Evolutionary conservation across 257 asterid genomes (phyloP).

Genomic region (Nicotiana tabacum): DNA sequence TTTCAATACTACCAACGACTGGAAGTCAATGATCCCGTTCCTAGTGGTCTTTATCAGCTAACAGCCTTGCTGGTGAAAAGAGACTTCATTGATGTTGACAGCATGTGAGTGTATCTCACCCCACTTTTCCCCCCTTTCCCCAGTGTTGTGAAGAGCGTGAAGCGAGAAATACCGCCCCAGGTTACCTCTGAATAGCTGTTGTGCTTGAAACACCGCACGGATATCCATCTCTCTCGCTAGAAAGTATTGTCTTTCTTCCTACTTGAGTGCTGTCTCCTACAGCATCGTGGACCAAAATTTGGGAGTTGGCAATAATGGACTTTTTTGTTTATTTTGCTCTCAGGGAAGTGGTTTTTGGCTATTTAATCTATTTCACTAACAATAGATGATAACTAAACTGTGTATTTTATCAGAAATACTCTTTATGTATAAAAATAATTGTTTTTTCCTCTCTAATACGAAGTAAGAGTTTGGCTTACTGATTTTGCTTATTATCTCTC

Average conservation of each 20-base stretch:
- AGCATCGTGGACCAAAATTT: not conserved
- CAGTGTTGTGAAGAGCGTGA: too few species aligned
- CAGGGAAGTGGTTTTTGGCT: not conserved
- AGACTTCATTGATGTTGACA: slow-evolving; percentile 76
- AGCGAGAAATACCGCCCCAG: too few species aligned
- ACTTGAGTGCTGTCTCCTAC: not conserved
- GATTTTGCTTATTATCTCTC: not conserved
- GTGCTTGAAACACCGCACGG: not conserved
- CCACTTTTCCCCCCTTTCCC: not conserved
- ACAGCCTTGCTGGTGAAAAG: slow-evolving; percentile 88
- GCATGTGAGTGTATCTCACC: slow-evolving; percentile 60
- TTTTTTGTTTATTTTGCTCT: not conserved
- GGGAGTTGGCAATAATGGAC: not conserved
- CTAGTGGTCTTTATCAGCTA: slow-evolving; percentile 76
- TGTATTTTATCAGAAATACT: not conserved
- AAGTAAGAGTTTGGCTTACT: not conserved
- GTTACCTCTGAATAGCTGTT: not conserved
- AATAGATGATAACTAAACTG: not conserved
- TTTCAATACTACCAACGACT: slow-evolving; percentile 87
- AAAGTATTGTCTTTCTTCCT: not conserved
- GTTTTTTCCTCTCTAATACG: not conserved
- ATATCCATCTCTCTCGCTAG: not conserved
- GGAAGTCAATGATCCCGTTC: slow-evolving; percentile 65
- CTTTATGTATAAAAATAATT: not conserved
- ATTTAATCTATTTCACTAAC: not conserved